Percentiles rank a stretch among this genome's conserved stretches.
These are phyloP conservation scores for Cystobasidiaceae sp. DNA, from an alignment of 1,284 basidiomycete genomes.

Conservation along the genomic window DNA sequence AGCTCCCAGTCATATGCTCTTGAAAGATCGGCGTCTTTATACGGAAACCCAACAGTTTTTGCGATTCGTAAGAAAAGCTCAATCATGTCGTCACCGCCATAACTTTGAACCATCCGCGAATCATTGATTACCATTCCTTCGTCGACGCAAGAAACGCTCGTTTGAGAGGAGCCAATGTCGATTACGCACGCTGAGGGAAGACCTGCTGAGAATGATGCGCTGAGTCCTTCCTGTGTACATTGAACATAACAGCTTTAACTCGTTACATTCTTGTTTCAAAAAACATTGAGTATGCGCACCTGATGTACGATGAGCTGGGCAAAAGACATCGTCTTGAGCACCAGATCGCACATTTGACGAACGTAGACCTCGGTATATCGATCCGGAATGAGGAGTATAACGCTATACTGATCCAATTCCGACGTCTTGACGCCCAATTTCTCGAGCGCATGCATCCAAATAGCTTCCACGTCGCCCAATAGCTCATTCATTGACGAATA, in stretches of 20 bases:
- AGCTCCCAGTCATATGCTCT: constrained; percentile 77
- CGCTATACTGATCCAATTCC: constrained; percentile 65
- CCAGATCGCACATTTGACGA: constrained; percentile 67
- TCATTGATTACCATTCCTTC: constrained; percentile 86
- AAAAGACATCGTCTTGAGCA: constrained; percentile 80
- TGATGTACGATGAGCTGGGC: constrained; percentile 85
- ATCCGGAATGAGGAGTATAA: constrained; percentile 87
- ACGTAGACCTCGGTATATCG: constrained; percentile 81
- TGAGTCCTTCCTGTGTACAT: constrained; percentile 70
- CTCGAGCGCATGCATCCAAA: constrained; percentile 60
- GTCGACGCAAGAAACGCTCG: constrained; percentile 87
- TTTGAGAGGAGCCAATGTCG: constrained; percentile 80
- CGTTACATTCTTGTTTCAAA: background rate
- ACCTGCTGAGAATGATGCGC: constrained; percentile 91
- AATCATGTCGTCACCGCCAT: constrained; percentile 91
- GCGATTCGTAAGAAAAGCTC: constrained; percentile 78
- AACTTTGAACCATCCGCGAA: constrained; percentile 69
- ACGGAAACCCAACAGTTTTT: constrained; percentile 74
- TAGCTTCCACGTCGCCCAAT: constrained; percentile 68
- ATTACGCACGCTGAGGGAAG: constrained; percentile 92
- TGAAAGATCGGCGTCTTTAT: constrained; percentile 70
- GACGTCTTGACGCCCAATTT: constrained; percentile 51
- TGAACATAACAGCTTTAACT: background rate
- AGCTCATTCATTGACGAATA: constrained; percentile 65
- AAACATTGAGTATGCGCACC: constrained; percentile 50